A percentile compares a stretch with the other conserved stretches of the same genome.
phyloP scores from a whole-genome alignment of 73 alveolate species.

The Tetrahymena borealis region DNA sequence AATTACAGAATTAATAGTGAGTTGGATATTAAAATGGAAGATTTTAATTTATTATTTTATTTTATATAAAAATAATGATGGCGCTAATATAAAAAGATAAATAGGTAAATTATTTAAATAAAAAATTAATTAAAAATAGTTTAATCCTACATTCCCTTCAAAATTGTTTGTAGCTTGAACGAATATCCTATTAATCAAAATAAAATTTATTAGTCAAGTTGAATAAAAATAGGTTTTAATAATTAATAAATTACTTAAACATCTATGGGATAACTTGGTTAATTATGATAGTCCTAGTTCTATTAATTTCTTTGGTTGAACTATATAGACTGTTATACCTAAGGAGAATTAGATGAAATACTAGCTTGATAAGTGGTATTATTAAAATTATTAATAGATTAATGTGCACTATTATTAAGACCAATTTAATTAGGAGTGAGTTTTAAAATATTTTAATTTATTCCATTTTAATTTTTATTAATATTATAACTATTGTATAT shows the following conservation, averaged over 20 bases:
- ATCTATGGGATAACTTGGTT: background rate
- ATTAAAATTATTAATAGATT: background rate
- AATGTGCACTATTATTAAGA: background rate
- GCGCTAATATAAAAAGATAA: no score
- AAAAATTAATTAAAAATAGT: no score
- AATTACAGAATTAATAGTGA: no score
- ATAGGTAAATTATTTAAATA: no score
- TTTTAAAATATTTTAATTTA: background rate
- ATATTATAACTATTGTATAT: background rate
- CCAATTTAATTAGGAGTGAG: background rate
- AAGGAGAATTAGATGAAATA: background rate
- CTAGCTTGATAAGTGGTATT: background rate
- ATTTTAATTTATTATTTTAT: no score
- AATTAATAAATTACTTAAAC: background rate
- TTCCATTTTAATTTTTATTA: background rate
- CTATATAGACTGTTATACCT: background rate
- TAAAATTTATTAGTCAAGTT: no score
- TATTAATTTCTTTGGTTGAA: background rate
- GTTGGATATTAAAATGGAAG: no score
- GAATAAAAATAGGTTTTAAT: no score
- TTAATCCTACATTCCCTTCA: no score
- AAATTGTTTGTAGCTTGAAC: no score
- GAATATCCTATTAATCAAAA: no score
- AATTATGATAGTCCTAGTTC: background rate
- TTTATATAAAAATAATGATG: no score